Percentiles rank a stretch among this genome's conserved stretches.
Evolutionary conservation across 1,284 basidiomycete species (phyloP).

Genomic region (Apiotrichum gamsii): DNA sequence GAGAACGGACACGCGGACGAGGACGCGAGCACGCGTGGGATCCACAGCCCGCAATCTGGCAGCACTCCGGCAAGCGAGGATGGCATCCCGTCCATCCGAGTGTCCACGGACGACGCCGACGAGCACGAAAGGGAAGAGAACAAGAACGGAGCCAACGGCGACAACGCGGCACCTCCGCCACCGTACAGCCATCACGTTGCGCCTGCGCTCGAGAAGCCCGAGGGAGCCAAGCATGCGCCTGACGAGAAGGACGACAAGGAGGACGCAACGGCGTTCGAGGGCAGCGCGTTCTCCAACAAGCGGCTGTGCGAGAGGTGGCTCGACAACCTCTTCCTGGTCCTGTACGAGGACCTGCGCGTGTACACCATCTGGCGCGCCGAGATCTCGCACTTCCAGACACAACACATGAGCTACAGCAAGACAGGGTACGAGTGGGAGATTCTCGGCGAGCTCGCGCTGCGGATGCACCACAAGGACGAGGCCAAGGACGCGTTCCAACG

Average conservation of each 20-base stretch:
- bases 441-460: conserved; percentile 83
- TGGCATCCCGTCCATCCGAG: conserved; percentile 66
- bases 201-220: conserved; percentile 46
- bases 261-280: conserved; percentile 41
- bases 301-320: conserved; percentile 95
- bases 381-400: conserved; percentile 97
- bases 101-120: conserved; percentile 70
- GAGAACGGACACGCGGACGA: conserved; percentile 54
- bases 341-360: conserved; percentile 97
- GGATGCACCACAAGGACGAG: conserved; percentile 94
- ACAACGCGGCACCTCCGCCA: too few relatives aligned
- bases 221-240: conserved; percentile 35
- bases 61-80: conserved; percentile 11
- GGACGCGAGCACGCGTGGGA: conserved; percentile 58
- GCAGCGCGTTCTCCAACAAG: conserved; percentile 92
- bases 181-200: conserved; percentile 7
- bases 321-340: conserved; percentile 93
- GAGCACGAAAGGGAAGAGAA: conserved; percentile 7
- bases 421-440: conserved; percentile 99
- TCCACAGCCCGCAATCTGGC: conserved; percentile 11
- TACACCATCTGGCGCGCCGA: conserved; percentile 99
- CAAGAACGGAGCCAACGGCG: too few relatives aligned
- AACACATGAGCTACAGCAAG: conserved; percentile 90
- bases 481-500: conserved; percentile 95
- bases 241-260: conserved; percentile 46